A percentile compares a stretch with the other conserved stretches of the same genome.
phyloP scores from a whole-genome alignment of 2,329 filamentous ascomycete species.

The Seiridium unicorne region DNA sequence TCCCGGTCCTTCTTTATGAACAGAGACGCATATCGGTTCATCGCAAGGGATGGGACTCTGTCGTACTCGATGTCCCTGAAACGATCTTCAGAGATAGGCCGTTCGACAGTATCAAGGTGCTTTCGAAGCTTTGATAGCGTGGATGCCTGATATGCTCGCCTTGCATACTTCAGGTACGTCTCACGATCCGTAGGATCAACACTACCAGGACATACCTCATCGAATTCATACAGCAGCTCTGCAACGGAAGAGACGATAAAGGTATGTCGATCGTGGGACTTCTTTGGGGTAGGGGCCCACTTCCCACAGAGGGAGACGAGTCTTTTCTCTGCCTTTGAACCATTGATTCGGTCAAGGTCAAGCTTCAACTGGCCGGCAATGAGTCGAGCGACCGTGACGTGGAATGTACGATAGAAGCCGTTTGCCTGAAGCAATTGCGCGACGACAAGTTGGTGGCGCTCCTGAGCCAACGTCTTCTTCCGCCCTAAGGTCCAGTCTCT shows the following conservation, averaged over 20 bases:
- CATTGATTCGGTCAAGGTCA: conserved; percentile 42
- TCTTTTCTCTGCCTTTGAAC: conserved; percentile 36
- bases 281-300: conserved; percentile 55
- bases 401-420: conserved; percentile 47
- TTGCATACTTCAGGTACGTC: conserved; percentile 51
- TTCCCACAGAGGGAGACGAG: conserved; percentile 57
- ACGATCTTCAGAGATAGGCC: conserved; percentile 42
- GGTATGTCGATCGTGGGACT: conserved; percentile 58
- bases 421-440: conserved; percentile 37
- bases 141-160: conserved; percentile 52
- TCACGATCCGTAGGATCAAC: conserved; percentile 34
- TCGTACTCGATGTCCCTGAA: conserved; percentile 54
- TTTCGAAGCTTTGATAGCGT: conserved; percentile 48
- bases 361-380: conserved; percentile 53
- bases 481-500: conserved; percentile 10
- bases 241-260: conserved; percentile 56
- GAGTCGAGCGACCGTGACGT: conserved; percentile 51
- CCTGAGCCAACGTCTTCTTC: conserved; percentile 7
- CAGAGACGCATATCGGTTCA: conserved; percentile 48
- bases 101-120: conserved; percentile 52
- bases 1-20: conserved; percentile 51
- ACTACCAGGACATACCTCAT: conserved; percentile 28
- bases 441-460: conserved; percentile 40
- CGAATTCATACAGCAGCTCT: conserved; percentile 47
- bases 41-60: conserved; percentile 54